phyloP scores from a whole-genome alignment of 1,284 basidiomycete genomes.

The Wolfiporia cocos region DNA sequence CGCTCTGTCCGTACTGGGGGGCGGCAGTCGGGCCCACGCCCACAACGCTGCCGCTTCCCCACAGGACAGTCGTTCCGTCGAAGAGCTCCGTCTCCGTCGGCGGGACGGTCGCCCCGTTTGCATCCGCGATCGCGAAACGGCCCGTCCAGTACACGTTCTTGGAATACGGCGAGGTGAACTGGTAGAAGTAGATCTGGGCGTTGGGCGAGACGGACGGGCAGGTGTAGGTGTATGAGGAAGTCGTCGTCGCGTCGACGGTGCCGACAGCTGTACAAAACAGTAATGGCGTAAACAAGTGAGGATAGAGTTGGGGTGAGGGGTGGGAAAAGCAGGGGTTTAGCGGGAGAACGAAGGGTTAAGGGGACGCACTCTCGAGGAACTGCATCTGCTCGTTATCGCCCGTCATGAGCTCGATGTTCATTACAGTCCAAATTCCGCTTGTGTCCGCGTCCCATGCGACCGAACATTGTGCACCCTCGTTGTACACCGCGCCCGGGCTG shows the following conservation, averaged over 20 bases:
- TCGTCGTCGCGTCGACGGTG: constrained; percentile 56
- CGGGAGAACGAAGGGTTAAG: too few relatives aligned
- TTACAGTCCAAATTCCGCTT: constrained; percentile 54
- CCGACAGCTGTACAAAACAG: constrained; percentile 41
- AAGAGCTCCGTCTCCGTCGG: constrained; percentile 52
- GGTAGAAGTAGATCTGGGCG: constrained; percentile 77
- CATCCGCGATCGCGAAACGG: constrained; percentile 71
- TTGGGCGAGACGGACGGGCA: constrained; percentile 65
- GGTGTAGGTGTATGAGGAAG: constrained; percentile 42
- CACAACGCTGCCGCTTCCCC: constrained; percentile 64
- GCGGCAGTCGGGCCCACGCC: constrained; percentile 29
- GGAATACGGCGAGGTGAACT: constrained; percentile 47
- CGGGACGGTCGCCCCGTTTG: constrained; percentile 41
- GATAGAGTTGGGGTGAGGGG: too few relatives aligned
- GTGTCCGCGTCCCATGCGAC: constrained; percentile 52
- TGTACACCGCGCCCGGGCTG: constrained; percentile 47
- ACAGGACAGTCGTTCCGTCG: constrained; percentile 48
- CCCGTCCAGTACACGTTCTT: constrained; percentile 63
- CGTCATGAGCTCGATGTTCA: constrained; percentile 75
- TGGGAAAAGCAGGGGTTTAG: too few relatives aligned
- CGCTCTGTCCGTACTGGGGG: constrained; percentile 18
- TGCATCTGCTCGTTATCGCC: constrained; percentile 71
- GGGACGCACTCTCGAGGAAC: constrained; percentile 53
- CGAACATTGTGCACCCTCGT: constrained; percentile 45
- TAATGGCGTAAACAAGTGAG: neutral